Conservation (phyloP, 179 eudicot genomes). For the Beta macrorhiza region DNA sequence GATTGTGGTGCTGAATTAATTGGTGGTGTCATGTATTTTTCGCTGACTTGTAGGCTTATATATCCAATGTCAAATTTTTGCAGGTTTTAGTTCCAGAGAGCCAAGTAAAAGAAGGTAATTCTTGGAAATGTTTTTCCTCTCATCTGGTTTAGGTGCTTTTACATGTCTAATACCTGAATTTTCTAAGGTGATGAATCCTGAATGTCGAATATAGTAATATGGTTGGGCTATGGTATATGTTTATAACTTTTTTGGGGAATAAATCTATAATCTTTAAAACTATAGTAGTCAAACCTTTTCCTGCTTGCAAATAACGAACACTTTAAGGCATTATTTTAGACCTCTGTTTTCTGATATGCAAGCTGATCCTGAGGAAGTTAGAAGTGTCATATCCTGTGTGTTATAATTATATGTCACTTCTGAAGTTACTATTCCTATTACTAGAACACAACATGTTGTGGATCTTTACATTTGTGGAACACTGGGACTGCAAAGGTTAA, state of each 20-base stretch:
- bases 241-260: neutral
- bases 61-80: slow-evolving; percentile 15
- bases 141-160: neutral
- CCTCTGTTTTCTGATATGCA: neutral
- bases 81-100: slow-evolving; percentile 54
- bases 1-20: neutral
- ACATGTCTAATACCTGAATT: neutral
- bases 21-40: neutral
- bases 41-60: slow-evolving; percentile 10
- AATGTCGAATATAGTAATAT: neutral
- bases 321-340: neutral
- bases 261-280: neutral
- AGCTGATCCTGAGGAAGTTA: neutral
- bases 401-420: neutral
- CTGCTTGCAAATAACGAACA: neutral
- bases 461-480: neutral
- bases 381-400: neutral
- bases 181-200: neutral
- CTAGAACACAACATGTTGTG: neutral
- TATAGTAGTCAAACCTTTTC: neutral
- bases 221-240: neutral
- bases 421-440: neutral
- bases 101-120: slow-evolving; percentile 48
- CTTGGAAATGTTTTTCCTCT: slow-evolving; percentile 6
- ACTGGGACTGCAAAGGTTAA: neutral